A percentile compares a stretch with the other conserved stretches of the same genome.
phyloP scores from a whole-genome alignment of 2,329 filamentous ascomycete species.

The Ustulina deusta region DNA sequence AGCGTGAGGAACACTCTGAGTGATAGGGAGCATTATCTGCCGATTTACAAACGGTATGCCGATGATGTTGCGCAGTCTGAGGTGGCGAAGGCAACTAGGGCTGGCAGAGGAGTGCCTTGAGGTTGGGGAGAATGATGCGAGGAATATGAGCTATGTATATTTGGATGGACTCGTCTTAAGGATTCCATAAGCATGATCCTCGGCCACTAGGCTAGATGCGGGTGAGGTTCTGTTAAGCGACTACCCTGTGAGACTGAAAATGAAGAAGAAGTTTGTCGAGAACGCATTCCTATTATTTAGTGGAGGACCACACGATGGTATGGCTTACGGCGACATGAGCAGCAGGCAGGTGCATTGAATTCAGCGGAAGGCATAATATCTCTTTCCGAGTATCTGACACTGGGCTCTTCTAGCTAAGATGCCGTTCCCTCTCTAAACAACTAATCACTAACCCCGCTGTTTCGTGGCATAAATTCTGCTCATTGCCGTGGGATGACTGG shows the following conservation, averaged over 20 bases:
- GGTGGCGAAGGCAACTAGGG: slow-evolving; percentile 59
- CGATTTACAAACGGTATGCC: slow-evolving; percentile 64
- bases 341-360: neutral
- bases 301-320: too few relatives aligned
- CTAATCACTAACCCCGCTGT: too few relatives aligned
- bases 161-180: too few relatives aligned
- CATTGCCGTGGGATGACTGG: neutral
- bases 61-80: slow-evolving; percentile 59
- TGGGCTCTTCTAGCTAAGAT: neutral
- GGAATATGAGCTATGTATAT: neutral
- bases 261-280: too few relatives aligned
- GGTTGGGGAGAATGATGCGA: neutral
- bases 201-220: too few relatives aligned
- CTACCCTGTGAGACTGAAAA: too few relatives aligned
- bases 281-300: too few relatives aligned
- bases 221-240: too few relatives aligned
- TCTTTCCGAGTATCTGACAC: neutral
- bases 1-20: slow-evolving; percentile 67
- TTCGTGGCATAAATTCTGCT: neutral
- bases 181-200: too few relatives aligned
- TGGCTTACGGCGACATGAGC: too few relatives aligned
- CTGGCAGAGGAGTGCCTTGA: slow-evolving; percentile 65
- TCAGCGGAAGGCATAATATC: neutral
- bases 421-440: neutral
- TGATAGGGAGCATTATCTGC: slow-evolving; percentile 65